Evolutionary conservation across 2,329 filamentous ascomycete genomes (phyloP).

Genomic region (Teratosphaeria destructans): DNA sequence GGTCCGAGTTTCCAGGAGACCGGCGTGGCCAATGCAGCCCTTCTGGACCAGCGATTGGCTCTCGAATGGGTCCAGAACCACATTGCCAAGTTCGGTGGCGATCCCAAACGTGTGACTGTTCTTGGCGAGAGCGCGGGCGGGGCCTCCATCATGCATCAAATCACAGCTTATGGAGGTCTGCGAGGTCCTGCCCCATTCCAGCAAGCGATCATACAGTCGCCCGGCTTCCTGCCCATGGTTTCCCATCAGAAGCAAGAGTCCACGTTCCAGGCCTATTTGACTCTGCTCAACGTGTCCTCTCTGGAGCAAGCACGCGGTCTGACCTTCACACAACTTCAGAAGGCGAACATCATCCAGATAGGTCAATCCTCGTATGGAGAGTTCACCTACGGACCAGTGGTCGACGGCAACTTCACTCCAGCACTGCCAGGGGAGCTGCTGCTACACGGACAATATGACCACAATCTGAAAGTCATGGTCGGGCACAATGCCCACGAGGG

Average conservation of each 20-base stretch:
- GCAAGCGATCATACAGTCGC: slow-evolving; percentile 37
- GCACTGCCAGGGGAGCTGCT: slow-evolving; percentile 37
- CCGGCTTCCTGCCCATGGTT: slow-evolving; percentile 31
- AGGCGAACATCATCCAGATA: slow-evolving; percentile 36
- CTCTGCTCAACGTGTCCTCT: slow-evolving; percentile 32
- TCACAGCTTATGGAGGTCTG: slow-evolving; percentile 38
- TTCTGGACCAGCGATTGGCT: slow-evolving; percentile 46
- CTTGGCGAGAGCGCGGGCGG: slow-evolving; percentile 44
- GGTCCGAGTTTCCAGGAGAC: slow-evolving; percentile 34
- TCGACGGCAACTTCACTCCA: slow-evolving; percentile 41
- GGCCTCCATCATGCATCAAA: slow-evolving; percentile 46
- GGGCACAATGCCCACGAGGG: slow-evolving; percentile 38
- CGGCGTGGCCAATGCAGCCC: slow-evolving; percentile 39
- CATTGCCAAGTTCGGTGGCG: slow-evolving; percentile 43
- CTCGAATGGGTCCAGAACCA: slow-evolving; percentile 47
- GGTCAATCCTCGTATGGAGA: slow-evolving; percentile 31
- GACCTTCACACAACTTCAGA: slow-evolving; percentile 29
- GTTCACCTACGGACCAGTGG: slow-evolving; percentile 35
- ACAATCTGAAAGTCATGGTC: slow-evolving; percentile 35
- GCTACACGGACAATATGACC: slow-evolving; percentile 34
- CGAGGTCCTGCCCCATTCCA: slow-evolving; percentile 34
- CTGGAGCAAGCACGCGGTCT: slow-evolving; percentile 36
- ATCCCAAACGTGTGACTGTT: slow-evolving; percentile 31
- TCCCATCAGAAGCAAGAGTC: slow-evolving; percentile 29
- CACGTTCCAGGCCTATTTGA: slow-evolving; percentile 30